Conservation (phyloP, 2,329 filamentous ascomycete genomes). For the Aspergillus pseudoviridinutans region DNA sequence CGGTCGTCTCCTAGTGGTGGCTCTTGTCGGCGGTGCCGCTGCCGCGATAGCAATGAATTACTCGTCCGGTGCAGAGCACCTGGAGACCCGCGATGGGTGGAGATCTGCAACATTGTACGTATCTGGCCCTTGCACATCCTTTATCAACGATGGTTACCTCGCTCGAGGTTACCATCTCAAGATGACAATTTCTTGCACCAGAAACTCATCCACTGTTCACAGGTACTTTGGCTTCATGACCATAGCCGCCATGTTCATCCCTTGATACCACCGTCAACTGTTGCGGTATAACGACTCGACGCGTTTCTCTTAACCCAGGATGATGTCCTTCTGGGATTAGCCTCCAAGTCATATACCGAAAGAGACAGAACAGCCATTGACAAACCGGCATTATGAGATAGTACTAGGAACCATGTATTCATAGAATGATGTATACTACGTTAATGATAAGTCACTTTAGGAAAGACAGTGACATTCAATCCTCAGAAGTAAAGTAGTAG, state of each 20-base stretch:
- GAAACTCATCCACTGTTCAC: neutral
- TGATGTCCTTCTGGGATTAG: too few relatives aligned
- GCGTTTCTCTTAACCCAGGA: slow-evolving; percentile 8
- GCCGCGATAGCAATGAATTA: slow-evolving; percentile 36
- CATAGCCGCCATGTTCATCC: slow-evolving; percentile 35
- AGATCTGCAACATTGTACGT: slow-evolving; percentile 37
- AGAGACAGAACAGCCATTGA: neutral
- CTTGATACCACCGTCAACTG: slow-evolving; percentile 17
- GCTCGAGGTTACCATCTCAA: neutral
- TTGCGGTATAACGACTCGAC: slow-evolving; percentile 6
- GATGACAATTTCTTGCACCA: neutral
- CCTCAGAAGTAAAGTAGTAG: neutral
- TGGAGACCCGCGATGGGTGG: slow-evolving; percentile 39
- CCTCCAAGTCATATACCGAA: slow-evolving; percentile 3
- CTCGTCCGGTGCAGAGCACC: slow-evolving; percentile 31
- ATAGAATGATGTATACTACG: neutral
- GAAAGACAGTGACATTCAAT: neutral
- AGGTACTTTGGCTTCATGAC: slow-evolving; percentile 42
- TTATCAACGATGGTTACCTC: neutral
- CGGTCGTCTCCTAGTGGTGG: slow-evolving; percentile 55
- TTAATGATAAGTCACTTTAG: neutral
- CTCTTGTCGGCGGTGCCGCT: slow-evolving; percentile 50
- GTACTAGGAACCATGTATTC: neutral
- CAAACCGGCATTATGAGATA: neutral
- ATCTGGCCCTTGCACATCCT: neutral